Base-by-base conservation (phyloP, 208 protist genomes). In the Trypanosoma conorhini region DNA sequence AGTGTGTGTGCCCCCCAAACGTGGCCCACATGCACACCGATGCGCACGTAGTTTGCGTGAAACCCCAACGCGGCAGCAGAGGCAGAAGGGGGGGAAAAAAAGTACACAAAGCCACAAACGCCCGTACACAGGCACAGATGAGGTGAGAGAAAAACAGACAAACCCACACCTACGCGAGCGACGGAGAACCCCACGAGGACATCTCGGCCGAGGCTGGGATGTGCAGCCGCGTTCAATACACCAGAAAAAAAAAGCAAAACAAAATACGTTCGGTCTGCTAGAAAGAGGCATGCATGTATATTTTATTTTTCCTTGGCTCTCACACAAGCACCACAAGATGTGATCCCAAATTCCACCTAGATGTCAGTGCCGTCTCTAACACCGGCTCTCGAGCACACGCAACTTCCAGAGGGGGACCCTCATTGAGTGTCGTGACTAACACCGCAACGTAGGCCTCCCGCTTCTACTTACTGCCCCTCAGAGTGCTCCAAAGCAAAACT, bases 81-180 rank as follows among this genome's bases (percentile, higher is more conserved):
- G 65, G 74, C 70, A 73, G 72, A 54, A 67, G 61, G 60, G 22
- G 24, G 59, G 66, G 10, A 55, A 24, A 46, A 42, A 66, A 70
- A 56, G 42, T 55, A 73, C 71, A 40, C 31, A 59, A 54, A 66
- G 48, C 13, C 40, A 42, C 57, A 30, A 24, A 28, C 1, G n/a
- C n/a, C n/a, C n/a, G n/a, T n/a, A n/a, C n/a, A n/a, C n/a, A n/a
- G n/a, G n/a, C n/a, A 54, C 4, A 19, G 22, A 54, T 28, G 7
- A 19, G 50, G 1, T 54, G 9, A 54, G 0, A 40, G 30, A 52
- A 35, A 52, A 57, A 60, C 67, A 68, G 65, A 66, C 66, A 69
- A 24, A 28, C 68, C 44, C 28, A 13, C 26, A 58, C 33, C 1
- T 9, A 42, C 33, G 4, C 7, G 3, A 67, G 21, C 33, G 21